These are phyloP conservation scores for Saccharomyces uvarum DNA, from an alignment of 1,139 yeast species.

Conservation along the genomic window DNA sequence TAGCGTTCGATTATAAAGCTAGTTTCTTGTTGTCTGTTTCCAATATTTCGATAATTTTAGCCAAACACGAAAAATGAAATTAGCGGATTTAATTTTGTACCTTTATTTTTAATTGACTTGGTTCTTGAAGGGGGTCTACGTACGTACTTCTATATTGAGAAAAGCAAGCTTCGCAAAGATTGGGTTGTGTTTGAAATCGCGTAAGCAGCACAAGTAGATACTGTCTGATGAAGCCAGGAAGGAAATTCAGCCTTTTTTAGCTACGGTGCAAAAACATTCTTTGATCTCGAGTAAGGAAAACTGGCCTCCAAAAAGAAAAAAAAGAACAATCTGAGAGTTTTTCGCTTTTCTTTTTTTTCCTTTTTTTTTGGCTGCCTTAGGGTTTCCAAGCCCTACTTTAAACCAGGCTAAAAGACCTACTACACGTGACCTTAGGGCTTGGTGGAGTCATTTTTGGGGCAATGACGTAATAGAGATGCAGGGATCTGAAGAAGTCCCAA, in stretches of 20 bases:
- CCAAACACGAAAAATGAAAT: background rate
- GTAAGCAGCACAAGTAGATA: background rate
- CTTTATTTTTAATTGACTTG: background rate
- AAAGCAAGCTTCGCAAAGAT: background rate
- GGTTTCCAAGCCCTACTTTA: background rate
- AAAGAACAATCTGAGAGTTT: conserved; percentile 18
- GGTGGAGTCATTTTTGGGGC: background rate
- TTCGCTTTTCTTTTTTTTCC: conserved; percentile 5
- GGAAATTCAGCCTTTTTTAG: background rate
- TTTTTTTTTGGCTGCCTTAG: background rate
- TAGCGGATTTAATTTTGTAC: background rate
- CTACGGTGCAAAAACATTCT: conserved; percentile 1
- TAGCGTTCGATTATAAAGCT: background rate
- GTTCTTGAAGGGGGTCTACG: background rate
- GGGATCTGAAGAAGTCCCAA: background rate
- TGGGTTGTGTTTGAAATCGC: background rate
- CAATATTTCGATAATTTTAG: background rate
- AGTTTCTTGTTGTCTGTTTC: background rate
- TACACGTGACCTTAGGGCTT: background rate
- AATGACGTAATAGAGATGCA: background rate
- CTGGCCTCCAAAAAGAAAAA: background rate
- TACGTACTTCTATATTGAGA: background rate
- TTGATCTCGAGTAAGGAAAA: background rate
- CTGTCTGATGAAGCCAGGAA: background rate
- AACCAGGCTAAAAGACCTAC: background rate